Evolutionary conservation across 140 eudicot species (phyloP).

Genomic region (Flaveria floridana): DNA sequence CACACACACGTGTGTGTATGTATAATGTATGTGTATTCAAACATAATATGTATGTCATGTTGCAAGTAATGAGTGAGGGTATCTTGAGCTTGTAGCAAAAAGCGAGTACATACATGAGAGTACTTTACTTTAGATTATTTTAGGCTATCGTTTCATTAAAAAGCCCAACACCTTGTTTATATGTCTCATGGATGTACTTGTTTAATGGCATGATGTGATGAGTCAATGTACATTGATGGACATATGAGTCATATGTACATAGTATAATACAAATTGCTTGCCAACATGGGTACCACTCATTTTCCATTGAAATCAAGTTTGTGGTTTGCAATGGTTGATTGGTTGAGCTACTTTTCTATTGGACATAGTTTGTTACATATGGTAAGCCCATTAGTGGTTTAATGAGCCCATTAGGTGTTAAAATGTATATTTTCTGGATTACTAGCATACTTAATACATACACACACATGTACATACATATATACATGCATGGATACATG

Average conservation of each 20-base stretch:
- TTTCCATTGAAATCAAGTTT: conserved; percentile 18
- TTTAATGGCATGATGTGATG: conserved; percentile 36
- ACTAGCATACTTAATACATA: neutral
- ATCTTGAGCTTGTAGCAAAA: conserved; percentile 33
- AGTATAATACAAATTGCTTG: conserved; percentile 22
- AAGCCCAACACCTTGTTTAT: conserved; percentile 42
- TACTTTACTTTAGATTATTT: conserved; percentile 15
- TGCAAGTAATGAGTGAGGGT: conserved; percentile 18
- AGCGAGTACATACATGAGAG: conserved; percentile 28
- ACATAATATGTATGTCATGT: neutral
- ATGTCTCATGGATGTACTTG: conserved; percentile 36
- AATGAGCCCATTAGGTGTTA: conserved; percentile 13
- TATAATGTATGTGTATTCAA: neutral
- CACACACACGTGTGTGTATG: neutral
- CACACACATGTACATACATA: no score
- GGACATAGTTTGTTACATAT: neutral
- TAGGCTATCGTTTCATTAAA: conserved; percentile 35
- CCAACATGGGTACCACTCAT: conserved; percentile 7
- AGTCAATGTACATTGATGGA: conserved; percentile 33
- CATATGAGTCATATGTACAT: conserved; percentile 36
- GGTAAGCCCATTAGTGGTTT: conserved; percentile 5
- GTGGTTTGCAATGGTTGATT: conserved; percentile 12
- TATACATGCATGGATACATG: no score
- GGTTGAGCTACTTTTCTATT: conserved; percentile 19
- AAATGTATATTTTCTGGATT: neutral